phyloP scores from a whole-genome alignment of 2,329 filamentous ascomycete genomes.

The Mariannaea elegans region DNA sequence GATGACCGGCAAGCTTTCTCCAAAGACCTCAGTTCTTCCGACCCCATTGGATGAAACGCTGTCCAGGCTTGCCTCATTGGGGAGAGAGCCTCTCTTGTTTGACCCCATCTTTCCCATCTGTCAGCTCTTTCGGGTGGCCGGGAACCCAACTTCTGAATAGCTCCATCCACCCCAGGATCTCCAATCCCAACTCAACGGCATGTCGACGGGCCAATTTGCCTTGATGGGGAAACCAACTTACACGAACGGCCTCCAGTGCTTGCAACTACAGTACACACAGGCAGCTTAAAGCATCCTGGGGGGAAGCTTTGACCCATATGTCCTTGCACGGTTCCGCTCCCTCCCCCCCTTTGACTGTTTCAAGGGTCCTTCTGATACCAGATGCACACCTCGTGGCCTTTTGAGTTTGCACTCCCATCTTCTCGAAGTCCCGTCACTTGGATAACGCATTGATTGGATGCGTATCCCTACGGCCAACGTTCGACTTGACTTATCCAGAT shows the following conservation, averaged over 20 bases:
- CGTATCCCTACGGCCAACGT: slow-evolving; percentile 18
- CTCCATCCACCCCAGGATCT: slow-evolving; percentile 9
- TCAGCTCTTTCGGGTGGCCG: slow-evolving; percentile 23
- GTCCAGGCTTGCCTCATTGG: slow-evolving; percentile 10
- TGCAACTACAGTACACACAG: slow-evolving; percentile 11
- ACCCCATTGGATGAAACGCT: slow-evolving; percentile 16
- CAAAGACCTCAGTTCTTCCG: background rate
- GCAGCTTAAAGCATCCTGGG: slow-evolving; percentile 3
- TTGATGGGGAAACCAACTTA: slow-evolving; percentile 14
- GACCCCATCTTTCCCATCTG: slow-evolving; percentile 21
- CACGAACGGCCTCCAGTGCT: slow-evolving; percentile 1
- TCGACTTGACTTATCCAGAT: slow-evolving; percentile 25
- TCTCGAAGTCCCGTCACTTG: slow-evolving; percentile 26
- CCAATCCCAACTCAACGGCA: slow-evolving; percentile 5
- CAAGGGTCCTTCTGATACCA: slow-evolving; percentile 22
- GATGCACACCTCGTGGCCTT: slow-evolving; percentile 24
- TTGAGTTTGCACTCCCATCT: slow-evolving; percentile 17
- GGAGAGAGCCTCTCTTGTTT: slow-evolving; percentile 5
- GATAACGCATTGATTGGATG: slow-evolving; percentile 28
- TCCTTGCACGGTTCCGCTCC: slow-evolving; percentile 19
- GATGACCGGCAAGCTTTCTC: slow-evolving; percentile 27
- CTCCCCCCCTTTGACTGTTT: slow-evolving; percentile 22
- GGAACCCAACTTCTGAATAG: slow-evolving; percentile 9
- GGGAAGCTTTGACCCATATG: slow-evolving; percentile 18
- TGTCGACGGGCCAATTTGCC: background rate